Conservation (phyloP, 345 rosid species). For the Euphorbia peplus region DNA sequence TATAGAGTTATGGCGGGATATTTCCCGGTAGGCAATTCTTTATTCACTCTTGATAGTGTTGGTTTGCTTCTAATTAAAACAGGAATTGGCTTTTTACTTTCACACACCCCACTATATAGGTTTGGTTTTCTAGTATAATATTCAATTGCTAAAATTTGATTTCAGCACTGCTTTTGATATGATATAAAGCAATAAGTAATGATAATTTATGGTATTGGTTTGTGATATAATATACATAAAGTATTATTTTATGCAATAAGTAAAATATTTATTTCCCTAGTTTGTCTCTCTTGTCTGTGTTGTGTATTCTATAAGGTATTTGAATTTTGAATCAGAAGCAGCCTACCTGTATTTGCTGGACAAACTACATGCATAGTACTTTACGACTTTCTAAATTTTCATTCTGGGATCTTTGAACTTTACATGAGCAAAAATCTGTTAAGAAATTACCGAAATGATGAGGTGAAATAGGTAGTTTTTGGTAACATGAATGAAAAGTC, state of each 20-base stretch:
- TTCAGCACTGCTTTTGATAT: neutral
- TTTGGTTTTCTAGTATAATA: neutral
- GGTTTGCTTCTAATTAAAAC: neutral
- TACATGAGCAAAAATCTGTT: too few relatives aligned
- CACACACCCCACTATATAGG: conserved; percentile 1
- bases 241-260: too few relatives aligned
- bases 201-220: neutral
- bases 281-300: neutral
- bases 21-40: conserved; percentile 7
- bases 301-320: too few relatives aligned
- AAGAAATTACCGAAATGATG: too few relatives aligned
- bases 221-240: neutral
- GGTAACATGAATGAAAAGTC: too few relatives aligned
- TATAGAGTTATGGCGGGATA: conserved; percentile 1
- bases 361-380: too few relatives aligned
- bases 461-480: too few relatives aligned
- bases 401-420: too few relatives aligned
- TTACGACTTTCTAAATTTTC: too few relatives aligned
- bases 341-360: too few relatives aligned
- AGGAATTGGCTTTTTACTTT: neutral
- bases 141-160: neutral
- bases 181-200: neutral
- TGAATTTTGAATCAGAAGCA: too few relatives aligned
- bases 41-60: neutral
- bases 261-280: neutral